Conservation (phyloP, 2,329 filamentous ascomycete genomes). For the Colletotrichum lini region DNA sequence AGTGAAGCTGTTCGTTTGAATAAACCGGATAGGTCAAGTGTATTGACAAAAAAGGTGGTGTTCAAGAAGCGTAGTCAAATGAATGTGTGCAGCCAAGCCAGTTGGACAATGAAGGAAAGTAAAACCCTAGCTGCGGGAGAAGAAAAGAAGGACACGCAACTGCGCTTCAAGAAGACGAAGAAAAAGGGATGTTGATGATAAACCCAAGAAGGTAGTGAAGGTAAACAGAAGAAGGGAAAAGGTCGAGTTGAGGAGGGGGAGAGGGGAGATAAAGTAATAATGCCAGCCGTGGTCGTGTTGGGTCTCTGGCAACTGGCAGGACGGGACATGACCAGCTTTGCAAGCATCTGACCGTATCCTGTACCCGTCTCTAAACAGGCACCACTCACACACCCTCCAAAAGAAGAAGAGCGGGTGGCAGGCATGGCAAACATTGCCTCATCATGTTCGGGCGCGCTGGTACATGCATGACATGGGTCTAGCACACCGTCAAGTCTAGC, state of each 20-base stretch:
- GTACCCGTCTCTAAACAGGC: slow-evolving; percentile 16
- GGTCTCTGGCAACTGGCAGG: slow-evolving; percentile 32
- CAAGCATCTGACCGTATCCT: slow-evolving; percentile 21
- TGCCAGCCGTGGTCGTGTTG: slow-evolving; percentile 48
- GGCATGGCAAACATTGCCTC: slow-evolving; percentile 44
- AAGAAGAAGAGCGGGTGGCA: slow-evolving; percentile 35
- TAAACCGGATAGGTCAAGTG: slow-evolving; percentile 45
- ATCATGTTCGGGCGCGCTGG: slow-evolving; percentile 42
- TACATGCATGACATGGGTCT: slow-evolving; percentile 54
- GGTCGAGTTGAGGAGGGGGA: slow-evolving; percentile 37
- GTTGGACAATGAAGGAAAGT: slow-evolving; percentile 63
- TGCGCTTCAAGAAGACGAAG: slow-evolving; percentile 57
- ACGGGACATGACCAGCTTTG: slow-evolving; percentile 36
- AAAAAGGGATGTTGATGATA: slow-evolving; percentile 49
- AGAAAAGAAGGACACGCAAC: slow-evolving; percentile 55
- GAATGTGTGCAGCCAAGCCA: slow-evolving; percentile 72
- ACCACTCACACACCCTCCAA: slow-evolving; percentile 22
- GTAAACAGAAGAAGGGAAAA: slow-evolving; percentile 46
- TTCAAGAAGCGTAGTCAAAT: slow-evolving; percentile 64
- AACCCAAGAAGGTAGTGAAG: slow-evolving; percentile 48
- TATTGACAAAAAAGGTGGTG: slow-evolving; percentile 47
- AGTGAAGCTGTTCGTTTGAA: slow-evolving; percentile 41
- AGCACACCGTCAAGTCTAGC: slow-evolving; percentile 55
- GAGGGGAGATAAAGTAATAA: slow-evolving; percentile 44
- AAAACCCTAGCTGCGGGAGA: slow-evolving; percentile 59